Base-by-base conservation (phyloP, 1,139 yeast genomes). In the Hansenula anomala region DNA sequence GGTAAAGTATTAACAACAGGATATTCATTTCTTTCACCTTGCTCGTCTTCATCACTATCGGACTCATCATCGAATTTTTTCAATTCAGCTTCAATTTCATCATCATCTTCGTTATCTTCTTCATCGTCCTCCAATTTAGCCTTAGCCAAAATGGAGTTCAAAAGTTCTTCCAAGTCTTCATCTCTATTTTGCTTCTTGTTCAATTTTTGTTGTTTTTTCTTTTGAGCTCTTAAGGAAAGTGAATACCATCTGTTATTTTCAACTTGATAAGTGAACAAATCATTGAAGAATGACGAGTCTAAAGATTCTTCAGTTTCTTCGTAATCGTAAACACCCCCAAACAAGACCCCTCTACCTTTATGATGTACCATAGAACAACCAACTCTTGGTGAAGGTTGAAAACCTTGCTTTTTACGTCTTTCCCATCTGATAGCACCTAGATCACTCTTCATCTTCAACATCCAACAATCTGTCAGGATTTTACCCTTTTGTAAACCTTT, bases 251-350 rank as follows among this genome's bases (percentile, higher is more conserved):
- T 76, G 60, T 90, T 90, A 23, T 80, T 73, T 51, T 89, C 97
- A 20, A 82, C 70, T 47, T 90, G 95, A 58, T 87, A 90, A 5
- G 94, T 82, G 54, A 80, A 81, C 38, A 92, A 64, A 46, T 80
- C 80, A 56, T 90, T 89, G 65, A 75, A 92, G 57, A 90, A 92
- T 37, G 77, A 80, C 4, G 96, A 87, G 34, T 85, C 94, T 47
- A 92, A 66, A 38, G 85, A 78, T 59, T 92, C 98, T 60, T 92
- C 97, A 27, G 96, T 90, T 61, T 92, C 98, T 49, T 89, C 96
- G 45, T 75, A 85, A 62, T 92, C 98, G 56, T 77, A 90, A 13
- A 92, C 98, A 47, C 98, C 98, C 30, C 97, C 98, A 65, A 90
- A 92, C 58, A 90, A 58, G 14, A 92, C 75, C 43, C 97, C 97